Evolutionary conservation across 2,329 filamentous ascomycete genomes (phyloP), one percentile per base, ranked within the genome.

Genomic region (Phoma sp.): DNA sequence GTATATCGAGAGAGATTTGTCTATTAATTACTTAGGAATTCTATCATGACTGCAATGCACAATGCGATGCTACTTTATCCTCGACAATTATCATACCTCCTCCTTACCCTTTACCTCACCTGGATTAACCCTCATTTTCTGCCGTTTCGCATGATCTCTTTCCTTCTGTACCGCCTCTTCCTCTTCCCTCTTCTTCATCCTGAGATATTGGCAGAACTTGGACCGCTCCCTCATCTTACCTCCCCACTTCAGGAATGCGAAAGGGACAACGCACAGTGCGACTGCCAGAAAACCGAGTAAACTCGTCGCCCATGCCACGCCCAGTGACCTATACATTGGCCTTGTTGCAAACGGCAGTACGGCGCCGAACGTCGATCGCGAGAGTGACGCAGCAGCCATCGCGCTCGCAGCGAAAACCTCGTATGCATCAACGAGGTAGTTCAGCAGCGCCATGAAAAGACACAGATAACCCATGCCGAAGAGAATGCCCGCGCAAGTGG

Each of bases 321-420:
- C 90, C 20, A 93, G 79, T 21, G 77, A 81, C 7, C 83, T 71
- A 68, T 92, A 93, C 87, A 93, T 77, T 0, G 79, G 77, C 40
- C 66, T 68, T 23, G 78, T 75, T 0, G 77, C 78, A 60, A 81
- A 81, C 7, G 79, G 79, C 18, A 81, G 47, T 2, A 78, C 71
- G 0, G 91, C 91, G 55, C 89, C 92, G 78, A 96, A 95, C 17
- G 83, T 80, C 60, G 88, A 92, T 47, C 93, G 84, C 52, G 89
- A 84, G 72, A 95, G 91, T 39, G 88, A 89, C 67, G 96, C 95
- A 37, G 92, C 91, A 11, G 92, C 91, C 73, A 96, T 81, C 4
- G 92, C 91, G 53, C 83, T 87, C 39, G 90, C 90, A 21, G 89
- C 89, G 71, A 90, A 92, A 21, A 85, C 75, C 47, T 89, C 88